Percentiles rank a stretch among this genome's conserved stretches.
Evolutionary conservation across 2,329 filamentous ascomycete species (phyloP).

Genomic region (Ceratocystis variospora): DNA sequence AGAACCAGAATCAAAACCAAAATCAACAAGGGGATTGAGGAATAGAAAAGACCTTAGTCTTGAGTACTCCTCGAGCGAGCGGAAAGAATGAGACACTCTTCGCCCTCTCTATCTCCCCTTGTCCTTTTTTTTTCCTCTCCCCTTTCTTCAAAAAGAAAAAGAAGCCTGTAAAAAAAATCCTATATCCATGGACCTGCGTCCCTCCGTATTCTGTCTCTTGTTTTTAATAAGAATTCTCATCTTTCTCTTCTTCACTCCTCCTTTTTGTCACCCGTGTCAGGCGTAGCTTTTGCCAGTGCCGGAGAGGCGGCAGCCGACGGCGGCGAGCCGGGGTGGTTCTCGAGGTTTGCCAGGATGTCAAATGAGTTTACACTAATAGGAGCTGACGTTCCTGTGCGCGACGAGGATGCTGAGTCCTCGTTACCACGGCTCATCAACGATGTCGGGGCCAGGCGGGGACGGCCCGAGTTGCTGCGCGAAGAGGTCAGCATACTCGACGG

Average conservation of each 20-base stretch:
- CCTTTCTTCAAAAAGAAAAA: background rate
- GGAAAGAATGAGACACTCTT: background rate
- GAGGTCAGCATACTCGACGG: constrained; percentile 69
- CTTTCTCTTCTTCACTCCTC: constrained; percentile 5
- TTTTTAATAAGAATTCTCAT: background rate
- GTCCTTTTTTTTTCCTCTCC: background rate
- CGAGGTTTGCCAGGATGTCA: constrained; percentile 56
- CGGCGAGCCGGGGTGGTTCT: constrained; percentile 53
- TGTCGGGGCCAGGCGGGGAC: constrained; percentile 51
- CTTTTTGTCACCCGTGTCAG: constrained; percentile 39
- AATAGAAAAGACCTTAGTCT: background rate
- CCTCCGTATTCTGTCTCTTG: background rate
- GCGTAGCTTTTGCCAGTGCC: constrained; percentile 47
- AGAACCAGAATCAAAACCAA: background rate
- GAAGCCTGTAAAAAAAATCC: background rate
- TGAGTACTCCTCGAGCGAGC: background rate
- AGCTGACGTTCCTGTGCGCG: constrained; percentile 73
- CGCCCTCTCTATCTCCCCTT: no score
- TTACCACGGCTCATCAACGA: constrained; percentile 57
- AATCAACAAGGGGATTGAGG: background rate
- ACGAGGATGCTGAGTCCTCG: constrained; percentile 78
- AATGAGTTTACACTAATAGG: constrained; percentile 64
- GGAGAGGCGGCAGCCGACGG: constrained; percentile 55
- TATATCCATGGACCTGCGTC: background rate
- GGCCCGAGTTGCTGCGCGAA: constrained; percentile 81